Conservation (phyloP, 2,329 filamentous ascomycete species). For the Penicillium italicum region DNA sequence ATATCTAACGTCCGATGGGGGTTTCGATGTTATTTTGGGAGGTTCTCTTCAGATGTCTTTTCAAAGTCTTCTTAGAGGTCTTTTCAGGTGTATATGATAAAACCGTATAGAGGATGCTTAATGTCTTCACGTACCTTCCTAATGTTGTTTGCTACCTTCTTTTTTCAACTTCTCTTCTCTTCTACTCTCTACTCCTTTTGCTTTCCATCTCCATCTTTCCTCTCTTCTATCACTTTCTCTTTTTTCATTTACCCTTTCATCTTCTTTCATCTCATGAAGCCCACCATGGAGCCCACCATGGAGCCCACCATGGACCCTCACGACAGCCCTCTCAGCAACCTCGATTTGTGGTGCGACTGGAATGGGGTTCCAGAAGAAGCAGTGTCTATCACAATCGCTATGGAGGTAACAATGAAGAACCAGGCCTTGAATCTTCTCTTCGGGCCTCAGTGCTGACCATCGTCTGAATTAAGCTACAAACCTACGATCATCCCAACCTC, state of each 20-base stretch:
- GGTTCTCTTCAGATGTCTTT: no score
- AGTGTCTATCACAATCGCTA: conserved; percentile 25
- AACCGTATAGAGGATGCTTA: not conserved
- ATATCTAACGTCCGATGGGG: no score
- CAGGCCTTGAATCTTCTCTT: not conserved
- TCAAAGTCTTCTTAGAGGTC: no score
- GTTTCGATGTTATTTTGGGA: no score
- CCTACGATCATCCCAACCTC: conserved; percentile 23
- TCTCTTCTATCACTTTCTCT: not conserved
- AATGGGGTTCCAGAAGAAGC: conserved; percentile 24
- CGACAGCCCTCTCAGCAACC: conserved; percentile 22
- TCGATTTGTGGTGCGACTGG: conserved; percentile 35
- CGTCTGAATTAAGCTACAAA: conserved; percentile 14
- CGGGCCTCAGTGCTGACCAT: not conserved
- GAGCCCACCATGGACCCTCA: conserved; percentile 9
- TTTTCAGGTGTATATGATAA: no score
- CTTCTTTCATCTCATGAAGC: not conserved
- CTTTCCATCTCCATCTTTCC: not conserved
- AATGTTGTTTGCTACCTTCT: not conserved
- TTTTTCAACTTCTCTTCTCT: not conserved
- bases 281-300: not conserved
- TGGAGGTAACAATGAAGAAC: conserved; percentile 28
- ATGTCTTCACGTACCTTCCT: conserved; percentile 4
- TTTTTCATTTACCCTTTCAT: not conserved
- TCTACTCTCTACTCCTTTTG: conserved; percentile 13